Evolutionary conservation across 108 stramenopile genomes (phyloP), one percentile per base, ranked within the genome.

Genomic region (Nitzschia putrida): DNA sequence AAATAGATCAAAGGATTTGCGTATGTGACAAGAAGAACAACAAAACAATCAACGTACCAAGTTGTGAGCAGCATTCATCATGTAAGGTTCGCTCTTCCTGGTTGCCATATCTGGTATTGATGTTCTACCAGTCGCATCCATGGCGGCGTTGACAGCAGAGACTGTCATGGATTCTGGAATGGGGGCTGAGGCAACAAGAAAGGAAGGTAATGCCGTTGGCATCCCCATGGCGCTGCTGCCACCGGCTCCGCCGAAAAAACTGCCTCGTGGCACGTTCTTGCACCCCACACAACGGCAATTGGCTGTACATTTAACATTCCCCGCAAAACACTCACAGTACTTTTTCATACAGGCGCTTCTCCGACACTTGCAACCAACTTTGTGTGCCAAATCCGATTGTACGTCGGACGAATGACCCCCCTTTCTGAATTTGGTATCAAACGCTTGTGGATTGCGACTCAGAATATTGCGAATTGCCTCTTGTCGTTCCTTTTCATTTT

Each of bases 301-400:
- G 3, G 76, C 45, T 40, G 81, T 86, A 65, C 98, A 99, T 29
- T 85, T 82, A 21, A 88, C 88, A 50, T 79, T 80, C 18, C 88
- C 95, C 23, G 90, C 80, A 72, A 89, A 97, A 68, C 98, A 98
- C 69, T 97, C 98, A 75, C 98, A 98, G 57, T 95, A 93, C 64
- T 92, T 96, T 78, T 98, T 98, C 70, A 97, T 83, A 75, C 98
- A 98, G 29, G 83, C 83, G 12, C 81, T 84, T 66, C 93, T 96
- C 18, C 93, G 84, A 78, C 98, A 98, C 67, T 96, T 95, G 80
- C 98, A 98, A 34, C 97, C 97, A n/a, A 84, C 52, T 67, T 93
- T 93, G 83, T 97, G 95, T 11, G 88, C 80, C 43, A 86, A 51
- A 63, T 57, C 64, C 0, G 64, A 23, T 7, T 18, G 64, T 6